Evolutionary conservation across 139 green algal genomes (phyloP), one percentile per base, ranked within the genome.

Genomic region (Coelastrella sp.): DNA sequence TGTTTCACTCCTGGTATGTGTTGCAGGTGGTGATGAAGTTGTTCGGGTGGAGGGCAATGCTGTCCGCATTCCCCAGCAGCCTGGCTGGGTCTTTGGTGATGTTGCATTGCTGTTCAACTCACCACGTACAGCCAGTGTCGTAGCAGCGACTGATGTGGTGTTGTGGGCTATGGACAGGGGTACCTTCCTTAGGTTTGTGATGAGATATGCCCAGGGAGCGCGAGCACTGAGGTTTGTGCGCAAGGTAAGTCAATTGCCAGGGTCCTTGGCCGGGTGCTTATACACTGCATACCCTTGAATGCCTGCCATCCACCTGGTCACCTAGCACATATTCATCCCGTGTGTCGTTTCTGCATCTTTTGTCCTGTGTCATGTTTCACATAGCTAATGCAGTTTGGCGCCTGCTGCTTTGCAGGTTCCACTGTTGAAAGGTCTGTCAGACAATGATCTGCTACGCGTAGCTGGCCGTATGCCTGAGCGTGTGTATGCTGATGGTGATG

Each of bases 61-160:
- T 0, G 85, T 94, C 48, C 85, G 88, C 57, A 95, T 96, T 79
- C 72, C 81, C 6, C 91, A 95, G 87, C 87, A 88, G 25, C 88
- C 91, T 2, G 93, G 93, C 37, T 95, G 91, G 91, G 89, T 96
- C 38, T 96, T 96, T 91, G 93, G 93, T 27, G 92, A 96, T 59
- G 87, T 95, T 7, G 88, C 93, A 5, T 88, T 96, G 53, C 89
- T 96, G 40, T 96, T 96, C 88, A 88, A 93, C 64, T 92, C 89
- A 2, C 86, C 93, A 2, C 88, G 92, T 85, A 95, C 92, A 2
- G 93, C 93, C 71, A 93, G 88, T 63, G 89, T 96, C 32, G 73
- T 94, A 41, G 92, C 93, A 2, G 66, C 66, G n/a, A 88, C 63
- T 2, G 72, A 66, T 38, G 74, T 87, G 40, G 73, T 84, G 69